Base-by-base conservation (phyloP, 2,329 filamentous ascomycete species). In the Blastomyces gilchristii region DNA sequence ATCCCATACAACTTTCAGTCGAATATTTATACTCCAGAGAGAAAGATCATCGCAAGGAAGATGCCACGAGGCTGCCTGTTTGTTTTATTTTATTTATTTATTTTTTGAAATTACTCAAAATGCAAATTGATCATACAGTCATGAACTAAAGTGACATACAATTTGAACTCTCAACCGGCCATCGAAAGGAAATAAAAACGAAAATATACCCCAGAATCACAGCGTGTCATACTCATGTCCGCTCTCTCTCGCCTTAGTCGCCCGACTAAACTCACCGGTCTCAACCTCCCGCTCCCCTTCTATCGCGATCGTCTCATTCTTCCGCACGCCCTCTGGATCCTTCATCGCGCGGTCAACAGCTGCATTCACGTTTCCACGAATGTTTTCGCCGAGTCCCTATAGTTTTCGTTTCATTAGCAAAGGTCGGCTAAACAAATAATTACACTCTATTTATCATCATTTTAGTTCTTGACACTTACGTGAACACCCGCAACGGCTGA, bases 331-430 rank as follows among this genome's bases (percentile, higher is more conserved):
- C 37, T 77, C 71, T 2, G 71, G 62, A 25, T 74, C 71, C 37
- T 75, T 72, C 65, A 77, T 76, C 5, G 73, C 68, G 60, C 71
- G 69, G 64, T 79, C 76, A 52, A 77, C 70, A 0, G 73, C 72
- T n/a, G 73, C 70, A 61, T 69, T 74, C 3, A 75, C 58, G 1
- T 70, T 71, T 4, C 76, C 77, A 22, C 76, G 75, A 43, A 78
- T 66, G 3, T 72, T 72, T 64, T 79, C 77, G 6, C 77, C 77
- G 22, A 71, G 70, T 8, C 76, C 76, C 74, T 78, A 66, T 25
- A 34, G 8, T 25, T 52, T 52, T 28, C 1, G 12, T 52, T 16
- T 52, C 14, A 28, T 25, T 39, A 39, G 37, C 37, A 28, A 7
- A 28, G 6, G 25, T 52, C 49, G 18, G 43, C 18, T 47, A 8